Conservation (phyloP, 441 rosid species). For the Mallotus repandus region DNA sequence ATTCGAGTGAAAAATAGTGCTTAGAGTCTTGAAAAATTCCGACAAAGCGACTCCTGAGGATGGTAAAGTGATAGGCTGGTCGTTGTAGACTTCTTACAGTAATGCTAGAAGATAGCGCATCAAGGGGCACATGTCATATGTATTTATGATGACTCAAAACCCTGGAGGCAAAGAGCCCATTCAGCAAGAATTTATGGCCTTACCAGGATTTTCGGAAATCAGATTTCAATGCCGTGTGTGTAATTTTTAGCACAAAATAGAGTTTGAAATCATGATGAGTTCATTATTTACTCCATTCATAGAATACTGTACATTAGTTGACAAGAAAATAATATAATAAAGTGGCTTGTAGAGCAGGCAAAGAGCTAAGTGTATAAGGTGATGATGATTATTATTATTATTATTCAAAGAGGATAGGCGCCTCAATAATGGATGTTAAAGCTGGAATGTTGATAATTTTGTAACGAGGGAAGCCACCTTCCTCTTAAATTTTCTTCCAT, state of each 20-base stretch:
- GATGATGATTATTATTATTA: too few species aligned
- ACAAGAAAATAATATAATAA: too few species aligned
- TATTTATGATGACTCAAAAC: background rate
- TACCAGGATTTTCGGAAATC: background rate
- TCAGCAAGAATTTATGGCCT: background rate
- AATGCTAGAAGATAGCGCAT: background rate
- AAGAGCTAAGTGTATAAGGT: too few species aligned
- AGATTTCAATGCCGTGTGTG: background rate
- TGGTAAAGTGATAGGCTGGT: background rate
- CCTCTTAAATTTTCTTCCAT: conserved; percentile 40
- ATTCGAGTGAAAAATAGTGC: background rate
- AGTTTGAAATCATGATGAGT: too few species aligned
- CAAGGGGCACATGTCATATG: background rate
- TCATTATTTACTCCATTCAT: too few species aligned
- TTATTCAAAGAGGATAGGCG: conserved; percentile 27
- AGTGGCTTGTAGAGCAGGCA: too few species aligned
- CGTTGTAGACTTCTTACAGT: background rate
- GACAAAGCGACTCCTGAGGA: background rate
- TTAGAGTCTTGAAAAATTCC: background rate
- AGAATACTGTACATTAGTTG: too few species aligned
- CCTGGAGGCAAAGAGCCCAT: conserved; percentile 1
- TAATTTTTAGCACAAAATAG: conserved; percentile 6
- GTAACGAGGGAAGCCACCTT: conserved; percentile 45
- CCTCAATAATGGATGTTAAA: conserved; percentile 36
- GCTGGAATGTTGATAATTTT: conserved; percentile 36